These are phyloP conservation scores for Ceratocystis variospora DNA, from an alignment of 2,329 filamentous ascomycete genomes.

Conservation along the genomic window DNA sequence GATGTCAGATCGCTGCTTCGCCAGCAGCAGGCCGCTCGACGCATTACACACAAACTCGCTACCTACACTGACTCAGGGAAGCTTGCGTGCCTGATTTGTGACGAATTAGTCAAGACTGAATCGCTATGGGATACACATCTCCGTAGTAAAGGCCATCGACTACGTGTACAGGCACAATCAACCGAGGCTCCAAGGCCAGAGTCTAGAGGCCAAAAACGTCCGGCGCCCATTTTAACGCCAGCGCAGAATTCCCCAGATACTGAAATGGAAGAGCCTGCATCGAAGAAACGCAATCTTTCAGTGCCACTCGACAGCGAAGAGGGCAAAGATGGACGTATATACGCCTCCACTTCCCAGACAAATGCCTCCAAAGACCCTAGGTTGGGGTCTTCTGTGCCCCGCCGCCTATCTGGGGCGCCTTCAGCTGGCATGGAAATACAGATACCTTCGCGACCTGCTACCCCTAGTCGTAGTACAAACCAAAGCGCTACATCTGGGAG, in stretches of 20 bases:
- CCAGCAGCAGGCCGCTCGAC: constrained; percentile 59
- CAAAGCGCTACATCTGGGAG: constrained; percentile 11
- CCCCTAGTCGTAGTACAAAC: constrained; percentile 32
- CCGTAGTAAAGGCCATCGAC: constrained; percentile 34
- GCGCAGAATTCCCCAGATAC: constrained; percentile 16
- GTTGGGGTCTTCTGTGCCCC: constrained; percentile 19
- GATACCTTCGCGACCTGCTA: constrained; percentile 51
- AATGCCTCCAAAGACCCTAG: background rate
- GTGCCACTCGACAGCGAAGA: background rate
- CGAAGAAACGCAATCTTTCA: constrained; percentile 9
- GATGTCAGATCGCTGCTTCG: constrained; percentile 70
- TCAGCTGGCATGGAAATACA: constrained; percentile 45
- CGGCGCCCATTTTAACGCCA: constrained; percentile 22
- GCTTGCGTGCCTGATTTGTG: constrained; percentile 54
- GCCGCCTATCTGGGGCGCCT: constrained; percentile 39
- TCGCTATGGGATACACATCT: constrained; percentile 53
- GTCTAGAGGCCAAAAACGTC: constrained; percentile 23
- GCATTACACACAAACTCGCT: constrained; percentile 56
- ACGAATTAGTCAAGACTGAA: constrained; percentile 50
- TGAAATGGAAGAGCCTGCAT: background rate
- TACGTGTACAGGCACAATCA: constrained; percentile 16
- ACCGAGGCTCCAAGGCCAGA: constrained; percentile 19
- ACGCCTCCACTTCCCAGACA: background rate
- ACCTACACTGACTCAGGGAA: constrained; percentile 54
- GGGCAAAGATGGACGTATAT: background rate